Evolutionary conservation across 2,329 filamentous ascomycete genomes (phyloP), one percentile per base, ranked within the genome.

Genomic region (Macrophomina pseudophaseolina): DNA sequence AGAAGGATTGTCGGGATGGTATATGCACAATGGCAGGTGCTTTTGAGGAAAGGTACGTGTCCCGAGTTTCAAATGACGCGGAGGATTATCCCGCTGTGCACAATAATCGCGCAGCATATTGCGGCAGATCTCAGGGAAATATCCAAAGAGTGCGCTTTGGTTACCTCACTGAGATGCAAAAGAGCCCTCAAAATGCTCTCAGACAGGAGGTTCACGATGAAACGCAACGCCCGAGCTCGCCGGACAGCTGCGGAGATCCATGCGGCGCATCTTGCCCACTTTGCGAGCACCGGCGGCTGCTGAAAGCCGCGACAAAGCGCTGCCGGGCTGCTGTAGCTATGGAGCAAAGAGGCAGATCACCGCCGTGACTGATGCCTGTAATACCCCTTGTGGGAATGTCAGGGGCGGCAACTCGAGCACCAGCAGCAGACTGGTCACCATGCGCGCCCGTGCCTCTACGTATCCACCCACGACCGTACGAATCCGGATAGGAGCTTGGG

Each of bases 81-180:
- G 56, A 60, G 56, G 56, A 60, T 60, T 60, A 30, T 46, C 56
- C 56, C 56, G 56, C 56, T 60, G 56, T 60, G 56, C 56, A 60
- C 48, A 48, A 46, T 60, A 60, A 60, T 44, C 42, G 40, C 56
- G 56, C 56, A 46, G 56, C n/a, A 40, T 60, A 60, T 60, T 60
- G 28, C 56, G 48, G 40, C 56, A 60, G 40, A 60, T 60, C 40
- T 48, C 18, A 60, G 23, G 56, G 56, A 48, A 60, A 48, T 46
- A 28, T 40, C 38, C 23, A 46, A 16, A 46, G 56, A 60, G 56
- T 40, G 40, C 40, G 40, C 18, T 30, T 48, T 28, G 38, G 40
- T 14, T 12, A n/a, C 18, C 28, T n/a, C 8, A 16, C 42, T 33
- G 28, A 46, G 23, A 33, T 28, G 28, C 28, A 16, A 32, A 30